These are phyloP conservation scores for Diatrype stigma DNA, from an alignment of 2,329 filamentous ascomycete genomes.

Conservation along the genomic window DNA sequence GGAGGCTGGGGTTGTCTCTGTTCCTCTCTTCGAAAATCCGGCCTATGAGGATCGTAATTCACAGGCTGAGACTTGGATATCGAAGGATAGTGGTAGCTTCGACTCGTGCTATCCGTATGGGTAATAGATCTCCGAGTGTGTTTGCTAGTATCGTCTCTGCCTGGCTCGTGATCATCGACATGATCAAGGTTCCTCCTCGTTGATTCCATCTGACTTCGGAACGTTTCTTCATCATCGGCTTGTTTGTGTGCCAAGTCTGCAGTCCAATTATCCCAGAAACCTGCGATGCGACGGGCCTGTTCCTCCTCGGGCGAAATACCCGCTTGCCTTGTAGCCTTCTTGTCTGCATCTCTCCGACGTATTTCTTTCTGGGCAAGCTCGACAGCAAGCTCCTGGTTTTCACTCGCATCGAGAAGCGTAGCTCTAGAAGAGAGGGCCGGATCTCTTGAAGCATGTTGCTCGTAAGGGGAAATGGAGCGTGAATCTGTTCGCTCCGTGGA, in stretches of 20 bases:
- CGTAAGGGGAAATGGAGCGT: constrained; percentile 32
- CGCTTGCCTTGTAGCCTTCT: constrained; percentile 53
- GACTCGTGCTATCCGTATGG: constrained; percentile 5
- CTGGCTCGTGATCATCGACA: constrained; percentile 12
- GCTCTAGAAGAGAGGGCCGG: constrained; percentile 52
- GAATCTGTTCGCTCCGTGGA: constrained; percentile 6
- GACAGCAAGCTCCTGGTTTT: constrained; percentile 73
- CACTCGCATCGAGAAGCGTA: constrained; percentile 62
- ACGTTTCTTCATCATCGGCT: constrained; percentile 37
- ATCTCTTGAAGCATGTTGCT: constrained; percentile 51
- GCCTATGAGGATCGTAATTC: constrained; percentile 33
- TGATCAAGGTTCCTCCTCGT: constrained; percentile 44
- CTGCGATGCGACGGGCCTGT: constrained; percentile 45
- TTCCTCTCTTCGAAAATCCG: constrained; percentile 11
- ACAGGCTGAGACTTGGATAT: constrained; percentile 49
- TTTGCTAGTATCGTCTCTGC: constrained; percentile 5
- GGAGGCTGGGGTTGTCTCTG: constrained; percentile 27
- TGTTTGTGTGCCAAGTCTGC: constrained; percentile 25
- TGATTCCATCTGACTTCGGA: constrained; percentile 50
- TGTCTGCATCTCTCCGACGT: constrained; percentile 58
- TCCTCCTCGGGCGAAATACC: constrained; percentile 56
- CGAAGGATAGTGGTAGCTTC: constrained; percentile 52
- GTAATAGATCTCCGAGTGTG: background rate
- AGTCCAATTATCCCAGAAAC: constrained; percentile 41
- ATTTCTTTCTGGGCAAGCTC: constrained; percentile 72